Conservation (phyloP, 179 eudicot species). For the Gypsophila paniculata region DNA sequence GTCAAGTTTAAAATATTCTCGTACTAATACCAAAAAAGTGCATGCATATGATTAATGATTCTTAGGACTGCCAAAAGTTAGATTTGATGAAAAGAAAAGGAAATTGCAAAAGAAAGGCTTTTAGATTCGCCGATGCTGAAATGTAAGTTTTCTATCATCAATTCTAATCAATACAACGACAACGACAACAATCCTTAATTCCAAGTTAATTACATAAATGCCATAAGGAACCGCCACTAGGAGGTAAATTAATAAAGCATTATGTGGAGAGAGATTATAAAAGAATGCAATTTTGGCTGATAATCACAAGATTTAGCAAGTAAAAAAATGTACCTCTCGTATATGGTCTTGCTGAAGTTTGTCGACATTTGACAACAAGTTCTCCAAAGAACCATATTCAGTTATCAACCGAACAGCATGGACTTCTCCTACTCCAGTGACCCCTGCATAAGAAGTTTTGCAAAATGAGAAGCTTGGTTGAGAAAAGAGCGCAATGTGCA, state of each 20-base stretch:
- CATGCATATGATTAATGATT: background rate
- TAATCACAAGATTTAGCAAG: background rate
- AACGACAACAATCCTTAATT: background rate
- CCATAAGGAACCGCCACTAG: background rate
- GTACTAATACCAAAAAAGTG: background rate
- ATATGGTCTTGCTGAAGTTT: slow-evolving; percentile 67
- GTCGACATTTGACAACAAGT: slow-evolving; percentile 59
- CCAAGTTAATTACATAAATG: background rate
- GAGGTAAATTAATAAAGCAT: background rate
- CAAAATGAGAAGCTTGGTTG: slow-evolving; percentile 10
- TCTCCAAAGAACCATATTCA: slow-evolving; percentile 80
- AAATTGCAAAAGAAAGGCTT: background rate
- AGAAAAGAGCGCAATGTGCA: background rate
- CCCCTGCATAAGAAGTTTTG: slow-evolving; percentile 48
- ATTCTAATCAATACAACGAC: background rate
- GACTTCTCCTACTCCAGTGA: slow-evolving; percentile 81
- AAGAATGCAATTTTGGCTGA: background rate
- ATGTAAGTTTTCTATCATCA: background rate
- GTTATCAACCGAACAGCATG: slow-evolving; percentile 80
- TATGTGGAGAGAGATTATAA: background rate
- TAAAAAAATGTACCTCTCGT: slow-evolving; percentile 45
- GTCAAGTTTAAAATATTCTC: no score
- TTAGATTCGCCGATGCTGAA: background rate
- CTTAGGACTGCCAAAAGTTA: background rate
- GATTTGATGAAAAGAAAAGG: background rate